These are phyloP conservation scores for Curvularia verruculosa DNA, from an alignment of 2,329 filamentous ascomycete species.

Conservation along the genomic window DNA sequence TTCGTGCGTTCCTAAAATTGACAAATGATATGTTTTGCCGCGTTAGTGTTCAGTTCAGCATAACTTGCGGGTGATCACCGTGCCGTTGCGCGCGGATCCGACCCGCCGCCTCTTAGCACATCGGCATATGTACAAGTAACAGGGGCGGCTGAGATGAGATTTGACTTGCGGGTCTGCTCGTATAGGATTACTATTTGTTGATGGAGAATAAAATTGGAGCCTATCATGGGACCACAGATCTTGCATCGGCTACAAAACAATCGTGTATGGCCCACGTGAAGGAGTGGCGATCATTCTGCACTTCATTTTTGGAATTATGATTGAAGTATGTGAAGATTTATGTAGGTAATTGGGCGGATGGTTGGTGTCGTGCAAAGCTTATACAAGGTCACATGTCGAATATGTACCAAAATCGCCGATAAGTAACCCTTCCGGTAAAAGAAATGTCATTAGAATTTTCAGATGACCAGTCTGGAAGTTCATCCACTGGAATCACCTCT, in stretches of 20 bases:
- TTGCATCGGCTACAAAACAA: not conserved
- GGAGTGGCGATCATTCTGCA: not conserved
- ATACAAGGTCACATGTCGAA: not conserved
- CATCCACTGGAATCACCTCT: not conserved
- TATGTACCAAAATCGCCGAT: not conserved
- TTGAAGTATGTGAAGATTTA: not conserved
- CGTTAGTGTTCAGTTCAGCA: not conserved
- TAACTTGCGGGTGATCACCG: not conserved
- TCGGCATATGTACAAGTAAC: not conserved
- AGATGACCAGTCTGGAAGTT: not conserved
- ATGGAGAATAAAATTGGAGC: not conserved
- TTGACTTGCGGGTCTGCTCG: not conserved
- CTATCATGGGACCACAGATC: not conserved
- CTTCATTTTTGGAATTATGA: not conserved
- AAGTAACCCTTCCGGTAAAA: not conserved
- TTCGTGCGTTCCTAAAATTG: too few relatives aligned
- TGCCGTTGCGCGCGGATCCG: slow-evolving; percentile 1
- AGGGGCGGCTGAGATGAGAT: not conserved
- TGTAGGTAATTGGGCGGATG: not conserved
- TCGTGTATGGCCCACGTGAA: not conserved
- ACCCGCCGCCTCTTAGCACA: slow-evolving; percentile 1
- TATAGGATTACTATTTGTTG: not conserved
- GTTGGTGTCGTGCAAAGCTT: not conserved
- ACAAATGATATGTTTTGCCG: not conserved
- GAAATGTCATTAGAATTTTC: not conserved